Conservation (phyloP, 352 stramenopile genomes). For the Pilasporangium apinafurcum region DNA sequence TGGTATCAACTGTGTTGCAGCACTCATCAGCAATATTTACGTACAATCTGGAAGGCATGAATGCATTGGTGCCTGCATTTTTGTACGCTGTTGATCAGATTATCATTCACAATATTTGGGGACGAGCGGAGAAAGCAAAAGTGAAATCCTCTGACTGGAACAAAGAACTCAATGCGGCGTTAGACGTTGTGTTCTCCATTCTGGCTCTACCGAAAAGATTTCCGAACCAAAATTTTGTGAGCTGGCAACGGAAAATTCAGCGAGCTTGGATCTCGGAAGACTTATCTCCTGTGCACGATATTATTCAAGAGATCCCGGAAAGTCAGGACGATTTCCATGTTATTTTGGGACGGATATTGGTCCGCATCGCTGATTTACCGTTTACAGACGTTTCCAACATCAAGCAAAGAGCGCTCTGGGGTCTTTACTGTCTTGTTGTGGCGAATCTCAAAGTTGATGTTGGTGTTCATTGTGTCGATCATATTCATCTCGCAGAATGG, state of each 20-base stretch:
- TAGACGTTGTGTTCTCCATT: conserved; percentile 77
- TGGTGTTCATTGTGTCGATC: conserved; percentile 23
- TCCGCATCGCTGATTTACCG: conserved; percentile 66
- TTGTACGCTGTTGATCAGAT: conserved; percentile 78
- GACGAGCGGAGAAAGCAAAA: conserved; percentile 52
- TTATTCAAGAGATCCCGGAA: conserved; percentile 69
- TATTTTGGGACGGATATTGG: conserved; percentile 65
- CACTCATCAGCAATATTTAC: conserved; percentile 72
- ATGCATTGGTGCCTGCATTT: conserved; percentile 74
- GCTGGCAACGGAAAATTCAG: conserved; percentile 67
- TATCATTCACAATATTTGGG: conserved; percentile 80
- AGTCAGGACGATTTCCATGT: conserved; percentile 59
- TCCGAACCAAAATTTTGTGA: conserved; percentile 69
- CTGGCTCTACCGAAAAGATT: conserved; percentile 68
- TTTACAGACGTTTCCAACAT: conserved; percentile 74
- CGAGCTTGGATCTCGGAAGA: conserved; percentile 1
- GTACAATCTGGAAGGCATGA: conserved; percentile 70
- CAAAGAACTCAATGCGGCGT: conserved; percentile 64
- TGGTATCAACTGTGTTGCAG: conserved; percentile 79
- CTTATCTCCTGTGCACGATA: conserved; percentile 24
- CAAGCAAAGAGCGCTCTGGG: conserved; percentile 78
- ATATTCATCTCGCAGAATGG: conserved; percentile 57
- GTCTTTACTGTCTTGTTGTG: conserved; percentile 67
- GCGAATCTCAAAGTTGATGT: conserved; percentile 45
- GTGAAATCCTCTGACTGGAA: conserved; percentile 76